A percentile compares a stretch with the other conserved stretches of the same genome.
Evolutionary conservation across 2,329 filamentous ascomycete species (phyloP).

Genomic region (Ophiostoma australiae): DNA sequence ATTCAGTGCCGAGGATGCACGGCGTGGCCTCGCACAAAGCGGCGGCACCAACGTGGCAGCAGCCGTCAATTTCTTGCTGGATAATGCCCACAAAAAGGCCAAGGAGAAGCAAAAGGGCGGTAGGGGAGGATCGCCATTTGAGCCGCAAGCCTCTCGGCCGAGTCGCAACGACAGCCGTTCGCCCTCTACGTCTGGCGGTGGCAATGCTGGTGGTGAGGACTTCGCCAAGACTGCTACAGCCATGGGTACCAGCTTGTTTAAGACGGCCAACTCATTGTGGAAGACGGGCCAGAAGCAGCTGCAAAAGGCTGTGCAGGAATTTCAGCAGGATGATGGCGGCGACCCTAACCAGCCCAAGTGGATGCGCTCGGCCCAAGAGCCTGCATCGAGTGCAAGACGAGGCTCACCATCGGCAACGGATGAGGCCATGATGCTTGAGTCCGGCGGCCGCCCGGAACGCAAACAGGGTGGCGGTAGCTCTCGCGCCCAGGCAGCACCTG

Average conservation of each 20-base stretch:
- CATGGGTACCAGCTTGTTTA: slow-evolving; percentile 77
- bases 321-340: slow-evolving; percentile 63
- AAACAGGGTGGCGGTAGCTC: slow-evolving; percentile 17
- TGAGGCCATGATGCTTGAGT: slow-evolving; percentile 76
- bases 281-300: slow-evolving; percentile 90
- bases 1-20: slow-evolving; percentile 80
- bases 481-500: slow-evolving; percentile 23
- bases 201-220: slow-evolving; percentile 56
- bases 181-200: slow-evolving; percentile 39
- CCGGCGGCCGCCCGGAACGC: slow-evolving; percentile 52
- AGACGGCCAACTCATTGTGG: slow-evolving; percentile 92
- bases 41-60: slow-evolving; percentile 77
- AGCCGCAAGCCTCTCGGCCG: slow-evolving; percentile 16
- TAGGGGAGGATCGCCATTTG: background rate
- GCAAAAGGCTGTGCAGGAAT: slow-evolving; percentile 85
- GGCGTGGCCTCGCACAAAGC: slow-evolving; percentile 71
- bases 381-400: slow-evolving; percentile 36
- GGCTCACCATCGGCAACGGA: slow-evolving; percentile 47
- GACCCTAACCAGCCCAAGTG: slow-evolving; percentile 85
- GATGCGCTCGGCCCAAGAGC: slow-evolving; percentile 70
- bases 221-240: slow-evolving; percentile 76
- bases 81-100: slow-evolving; percentile 81
- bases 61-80: slow-evolving; percentile 83
- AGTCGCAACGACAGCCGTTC: slow-evolving; percentile 49
- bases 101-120: slow-evolving; percentile 57